phyloP scores from a whole-genome alignment of 495 filamentous ascomycete species.

The Xanthoparmelia taractica region DNA sequence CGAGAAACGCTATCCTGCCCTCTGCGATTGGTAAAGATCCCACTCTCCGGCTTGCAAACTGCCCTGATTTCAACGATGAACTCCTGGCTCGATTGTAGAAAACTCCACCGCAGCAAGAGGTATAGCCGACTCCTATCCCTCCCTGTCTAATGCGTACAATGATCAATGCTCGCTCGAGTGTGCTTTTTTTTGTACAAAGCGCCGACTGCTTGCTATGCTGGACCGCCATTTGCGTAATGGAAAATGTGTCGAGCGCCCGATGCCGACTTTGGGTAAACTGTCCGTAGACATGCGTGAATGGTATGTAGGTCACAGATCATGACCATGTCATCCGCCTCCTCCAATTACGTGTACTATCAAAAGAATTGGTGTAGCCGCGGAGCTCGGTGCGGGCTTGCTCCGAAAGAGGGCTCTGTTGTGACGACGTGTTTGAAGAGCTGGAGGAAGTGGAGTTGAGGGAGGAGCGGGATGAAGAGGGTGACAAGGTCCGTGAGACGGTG shows the following conservation, averaged over 20 bases:
- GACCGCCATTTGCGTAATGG: not conserved
- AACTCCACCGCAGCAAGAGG: conserved; percentile 3
- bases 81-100: not conserved
- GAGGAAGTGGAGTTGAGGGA: conserved; percentile 73
- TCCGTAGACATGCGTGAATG: conserved; percentile 1
- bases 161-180: conserved; percentile 8
- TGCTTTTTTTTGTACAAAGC: conserved; percentile 17
- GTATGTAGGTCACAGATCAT: conserved; percentile 17
- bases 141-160: conserved; percentile 9
- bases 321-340: conserved; percentile 49
- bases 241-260: not conserved
- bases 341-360: conserved; percentile 69
- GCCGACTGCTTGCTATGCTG: conserved; percentile 15
- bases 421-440: conserved; percentile 44
- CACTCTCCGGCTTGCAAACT: not conserved
- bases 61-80: not conserved
- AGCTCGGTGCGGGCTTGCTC: conserved; percentile 73
- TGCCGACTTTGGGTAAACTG: not conserved
- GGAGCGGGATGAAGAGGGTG: conserved; percentile 76
- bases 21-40: not conserved
- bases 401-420: conserved; percentile 49
- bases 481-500: conserved; percentile 41
- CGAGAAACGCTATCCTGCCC: not conserved
- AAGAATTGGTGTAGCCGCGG: conserved; percentile 75
- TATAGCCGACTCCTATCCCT: not conserved